Conservation (phyloP, 495 filamentous ascomycete genomes). For the Cercophora scortea region DNA sequence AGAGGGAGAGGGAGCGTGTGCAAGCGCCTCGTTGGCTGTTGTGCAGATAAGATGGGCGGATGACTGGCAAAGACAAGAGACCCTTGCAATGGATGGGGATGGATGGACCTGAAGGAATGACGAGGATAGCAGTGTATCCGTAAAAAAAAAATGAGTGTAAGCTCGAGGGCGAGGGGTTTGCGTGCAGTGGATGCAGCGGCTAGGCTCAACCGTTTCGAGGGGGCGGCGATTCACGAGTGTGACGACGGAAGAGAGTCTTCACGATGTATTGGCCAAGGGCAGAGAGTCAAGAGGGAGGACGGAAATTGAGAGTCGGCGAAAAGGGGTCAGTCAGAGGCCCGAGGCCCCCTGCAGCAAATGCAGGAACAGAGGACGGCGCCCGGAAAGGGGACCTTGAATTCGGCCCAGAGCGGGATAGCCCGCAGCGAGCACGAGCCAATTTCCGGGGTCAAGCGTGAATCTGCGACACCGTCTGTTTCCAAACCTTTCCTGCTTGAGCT, state of each 20-base stretch:
- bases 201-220: neutral
- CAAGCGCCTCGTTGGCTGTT: no score
- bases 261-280: neutral
- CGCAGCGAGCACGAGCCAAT: conserved; percentile 5
- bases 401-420: conserved; percentile 6
- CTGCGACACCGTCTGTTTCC: conserved; percentile 9
- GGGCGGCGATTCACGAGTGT: neutral
- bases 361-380: neutral
- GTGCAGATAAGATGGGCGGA: no score
- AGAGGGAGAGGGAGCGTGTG: neutral
- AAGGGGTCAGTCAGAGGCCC: conserved; percentile 4
- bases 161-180: neutral
- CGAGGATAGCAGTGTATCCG: no score
- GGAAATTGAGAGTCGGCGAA: neutral
- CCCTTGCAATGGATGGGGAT: no score
- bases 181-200: no score
- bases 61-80: no score
- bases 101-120: no score
- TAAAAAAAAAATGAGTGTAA: neutral
- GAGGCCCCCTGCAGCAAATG: neutral
- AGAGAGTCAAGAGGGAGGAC: neutral
- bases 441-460: conserved; percentile 4
- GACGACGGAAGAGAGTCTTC: neutral
- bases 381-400: neutral
- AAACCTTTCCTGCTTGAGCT: neutral